These are phyloP conservation scores for Ceratobasidium sp. DNA, from an alignment of 1,284 basidiomycete genomes.

Conservation along the genomic window DNA sequence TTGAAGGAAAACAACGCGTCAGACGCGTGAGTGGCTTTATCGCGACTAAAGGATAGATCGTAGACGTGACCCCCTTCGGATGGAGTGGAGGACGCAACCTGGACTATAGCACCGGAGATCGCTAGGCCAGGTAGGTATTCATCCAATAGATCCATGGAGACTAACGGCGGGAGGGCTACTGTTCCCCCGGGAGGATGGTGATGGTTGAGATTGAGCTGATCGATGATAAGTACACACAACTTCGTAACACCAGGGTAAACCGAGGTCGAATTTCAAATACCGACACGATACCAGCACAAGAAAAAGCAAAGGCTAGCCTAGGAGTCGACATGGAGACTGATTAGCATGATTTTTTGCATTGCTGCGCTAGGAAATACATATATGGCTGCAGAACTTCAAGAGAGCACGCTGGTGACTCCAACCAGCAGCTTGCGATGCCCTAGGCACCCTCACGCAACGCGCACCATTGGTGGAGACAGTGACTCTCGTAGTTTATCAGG, in stretches of 20 bases:
- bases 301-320: no score
- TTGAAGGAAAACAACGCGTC: background rate
- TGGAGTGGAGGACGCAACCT: background rate
- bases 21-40: background rate
- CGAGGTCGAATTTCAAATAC: slow-evolving; percentile 14
- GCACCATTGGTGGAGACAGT: slow-evolving; percentile 13
- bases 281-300: no score
- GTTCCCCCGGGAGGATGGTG: background rate
- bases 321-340: no score
- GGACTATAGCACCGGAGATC: slow-evolving; percentile 12
- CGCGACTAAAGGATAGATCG: background rate
- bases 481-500: slow-evolving; percentile 24
- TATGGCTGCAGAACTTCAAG: no score
- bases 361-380: background rate
- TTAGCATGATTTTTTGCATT: no score
- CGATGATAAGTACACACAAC: slow-evolving; percentile 6
- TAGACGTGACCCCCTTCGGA: slow-evolving; percentile 14
- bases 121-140: slow-evolving; percentile 9
- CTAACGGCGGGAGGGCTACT: background rate
- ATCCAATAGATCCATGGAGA: slow-evolving; percentile 4
- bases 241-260: background rate
- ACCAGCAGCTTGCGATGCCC: background rate
- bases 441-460: background rate
- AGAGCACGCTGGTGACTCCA: background rate
- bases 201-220: slow-evolving; percentile 1